Evolutionary conservation across 192 early-diverging fungal species (phyloP), one percentile per base, ranked within the genome.

Genomic region (Rhizophlyctis rosea): DNA sequence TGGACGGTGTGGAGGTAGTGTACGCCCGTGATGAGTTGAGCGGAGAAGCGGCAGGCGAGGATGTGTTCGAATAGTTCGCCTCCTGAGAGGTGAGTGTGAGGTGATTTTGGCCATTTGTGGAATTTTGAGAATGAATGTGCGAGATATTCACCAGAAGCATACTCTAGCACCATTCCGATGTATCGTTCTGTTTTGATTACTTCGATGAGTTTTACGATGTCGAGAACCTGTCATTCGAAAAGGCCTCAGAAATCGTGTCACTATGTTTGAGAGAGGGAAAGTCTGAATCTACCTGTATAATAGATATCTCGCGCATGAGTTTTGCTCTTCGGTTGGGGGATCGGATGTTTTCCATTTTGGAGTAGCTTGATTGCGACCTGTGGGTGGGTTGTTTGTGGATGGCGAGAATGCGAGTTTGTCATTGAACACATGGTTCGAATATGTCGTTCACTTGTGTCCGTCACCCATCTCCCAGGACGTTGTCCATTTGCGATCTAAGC

Each of bases 61-160:
- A 98, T 96, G 75, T 96, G 88, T 73, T 98, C 96, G 73, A 98
- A 98, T 48, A 98, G 78, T 75, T 98, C 96, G 35, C 96, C 94
- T 78, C 89, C 90, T n/a, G 30, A 65, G 34, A 49, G 0, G n/a
- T 23, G 35, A 66, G 32, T 48, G 4, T 69, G 2, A 54, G 2
- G n/a, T n/a, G n/a, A n/a, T n/a, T n/a, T n/a, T n/a, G n/a, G n/a
- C n/a, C n/a, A n/a, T n/a, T n/a, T n/a, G n/a, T n/a, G n/a, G n/a
- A n/a, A n/a, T n/a, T n/a, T 31, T 24, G 27, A 3, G n/a, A n/a
- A n/a, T n/a, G n/a, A n/a, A n/a, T n/a, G n/a, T n/a, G n/a, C n/a
- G n/a, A n/a, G n/a, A n/a, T n/a, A n/a, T n/a, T n/a, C 16, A 31
- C 24, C 31, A 59, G 93, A 94, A 34, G 94, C 95, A 71, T 91